Percentiles rank a stretch among this genome's conserved stretches.
These are phyloP conservation scores for Colletotrichum sp. DNA, from an alignment of 2,329 filamentous ascomycete species.

Conservation along the genomic window DNA sequence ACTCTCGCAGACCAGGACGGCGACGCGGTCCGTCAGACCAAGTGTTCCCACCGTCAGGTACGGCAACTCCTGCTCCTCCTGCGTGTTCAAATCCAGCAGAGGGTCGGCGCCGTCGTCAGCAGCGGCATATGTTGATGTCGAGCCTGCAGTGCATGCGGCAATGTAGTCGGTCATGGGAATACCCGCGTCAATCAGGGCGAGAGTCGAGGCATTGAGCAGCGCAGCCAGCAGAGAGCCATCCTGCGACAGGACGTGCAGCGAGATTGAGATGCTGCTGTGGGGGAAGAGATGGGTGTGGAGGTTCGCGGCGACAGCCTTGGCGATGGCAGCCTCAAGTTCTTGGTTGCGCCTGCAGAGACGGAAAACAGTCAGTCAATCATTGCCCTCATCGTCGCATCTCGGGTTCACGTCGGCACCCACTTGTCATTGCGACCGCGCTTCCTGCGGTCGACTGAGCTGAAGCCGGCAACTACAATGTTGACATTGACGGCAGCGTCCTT, in stretches of 20 bases:
- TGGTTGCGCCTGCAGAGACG: conserved; percentile 67
- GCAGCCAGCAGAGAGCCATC: conserved; percentile 91
- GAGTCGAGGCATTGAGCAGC: conserved; percentile 87
- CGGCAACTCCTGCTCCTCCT: conserved; percentile 88
- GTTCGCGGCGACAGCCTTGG: conserved; percentile 75
- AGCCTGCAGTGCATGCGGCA: conserved; percentile 85
- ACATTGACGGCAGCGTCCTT: conserved; percentile 75
- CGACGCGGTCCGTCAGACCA: conserved; percentile 75
- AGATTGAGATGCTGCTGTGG: conserved; percentile 82
- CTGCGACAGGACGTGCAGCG: conserved; percentile 85
- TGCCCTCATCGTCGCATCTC: neutral
- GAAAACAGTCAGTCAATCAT: neutral
- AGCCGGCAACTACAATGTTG: conserved; percentile 84
- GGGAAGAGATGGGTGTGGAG: conserved; percentile 90
- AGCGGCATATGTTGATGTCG: conserved; percentile 69
- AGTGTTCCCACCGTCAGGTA: conserved; percentile 86
- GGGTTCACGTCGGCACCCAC: conserved; percentile 48
- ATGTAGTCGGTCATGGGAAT: conserved; percentile 96
- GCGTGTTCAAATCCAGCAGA: conserved; percentile 77
- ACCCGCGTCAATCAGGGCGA: conserved; percentile 92
- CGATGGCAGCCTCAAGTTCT: conserved; percentile 82
- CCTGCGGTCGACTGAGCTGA: conserved; percentile 86
- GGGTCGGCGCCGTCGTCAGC: conserved; percentile 77
- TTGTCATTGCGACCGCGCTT: conserved; percentile 78
- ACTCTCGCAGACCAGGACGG: conserved; percentile 84